Conservation (phyloP, 23 red algal genomes). For the Chondrus crispus region DNA sequence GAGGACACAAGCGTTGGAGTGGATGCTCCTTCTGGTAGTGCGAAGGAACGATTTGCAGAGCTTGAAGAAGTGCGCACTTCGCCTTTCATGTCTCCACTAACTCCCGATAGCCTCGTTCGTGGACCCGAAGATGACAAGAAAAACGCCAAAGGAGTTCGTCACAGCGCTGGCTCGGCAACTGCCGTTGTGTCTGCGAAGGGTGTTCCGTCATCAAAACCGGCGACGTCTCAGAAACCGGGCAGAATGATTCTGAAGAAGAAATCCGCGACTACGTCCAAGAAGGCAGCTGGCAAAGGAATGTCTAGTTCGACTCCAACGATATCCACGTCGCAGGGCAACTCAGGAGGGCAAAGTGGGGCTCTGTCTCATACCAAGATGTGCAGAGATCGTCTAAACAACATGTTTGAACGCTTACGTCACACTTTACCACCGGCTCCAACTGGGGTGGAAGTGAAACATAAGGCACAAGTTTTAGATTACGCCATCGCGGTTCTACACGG, state of each 20-base stretch:
- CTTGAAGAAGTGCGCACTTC: background rate
- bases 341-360: constrained; percentile 14
- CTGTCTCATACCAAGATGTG: constrained; percentile 78
- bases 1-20: constrained; percentile 30
- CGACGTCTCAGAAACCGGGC: background rate
- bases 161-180: background rate
- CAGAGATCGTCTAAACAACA: constrained; percentile 67
- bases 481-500: constrained; percentile 35
- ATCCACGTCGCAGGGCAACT: background rate
- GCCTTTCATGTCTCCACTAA: background rate
- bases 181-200: background rate
- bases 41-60: background rate
- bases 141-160: background rate
- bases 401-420: constrained; percentile 57
- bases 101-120: background rate
- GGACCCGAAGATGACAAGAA: background rate
- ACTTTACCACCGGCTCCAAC: constrained; percentile 58
- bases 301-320: background rate
- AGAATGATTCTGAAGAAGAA: constrained; percentile 10
- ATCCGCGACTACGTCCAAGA: background rate
- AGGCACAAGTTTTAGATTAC: constrained; percentile 80
- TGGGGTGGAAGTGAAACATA: constrained; percentile 62
- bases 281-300: background rate
- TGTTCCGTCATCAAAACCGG: background rate
- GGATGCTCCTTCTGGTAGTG: background rate